Evolutionary conservation across 805 yeast genomes (phyloP).

Genomic region (Lipomyces orientalis): DNA sequence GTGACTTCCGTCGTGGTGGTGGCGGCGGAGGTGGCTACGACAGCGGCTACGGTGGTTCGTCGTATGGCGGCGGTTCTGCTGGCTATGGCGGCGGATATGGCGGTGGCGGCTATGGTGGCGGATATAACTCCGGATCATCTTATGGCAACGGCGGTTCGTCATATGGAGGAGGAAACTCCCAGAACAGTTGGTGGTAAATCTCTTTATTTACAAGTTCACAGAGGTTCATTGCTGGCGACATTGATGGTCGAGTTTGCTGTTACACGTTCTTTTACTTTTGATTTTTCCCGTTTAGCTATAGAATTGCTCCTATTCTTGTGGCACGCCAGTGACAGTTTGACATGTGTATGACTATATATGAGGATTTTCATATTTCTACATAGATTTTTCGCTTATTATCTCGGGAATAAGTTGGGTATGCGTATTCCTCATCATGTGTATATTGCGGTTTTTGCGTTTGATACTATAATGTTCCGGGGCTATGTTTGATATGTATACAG

Average conservation of each 20-base stretch:
- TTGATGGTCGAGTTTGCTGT: constrained; percentile 2
- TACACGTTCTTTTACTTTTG: constrained; percentile 4
- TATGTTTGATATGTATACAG: not conserved
- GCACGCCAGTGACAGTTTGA: constrained; percentile 25
- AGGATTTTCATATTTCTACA: constrained; percentile 3
- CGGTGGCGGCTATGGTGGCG: constrained; percentile 45
- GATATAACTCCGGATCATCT: constrained; percentile 55
- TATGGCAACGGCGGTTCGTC: constrained; percentile 44
- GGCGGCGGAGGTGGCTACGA: constrained; percentile 46
- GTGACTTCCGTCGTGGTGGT: constrained; percentile 60
- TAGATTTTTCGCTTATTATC: constrained; percentile 4
- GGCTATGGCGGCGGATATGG: constrained; percentile 33
- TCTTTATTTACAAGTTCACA: not conserved
- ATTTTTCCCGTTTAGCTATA: constrained; percentile 10
- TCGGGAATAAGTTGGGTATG: constrained; percentile 5
- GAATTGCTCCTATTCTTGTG: constrained; percentile 28
- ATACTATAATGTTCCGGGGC: not conserved
- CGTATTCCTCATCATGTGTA: constrained; percentile 7
- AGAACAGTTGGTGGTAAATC: constrained; percentile 27
- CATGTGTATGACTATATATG: constrained; percentile 12
- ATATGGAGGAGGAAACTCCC: constrained; percentile 18
- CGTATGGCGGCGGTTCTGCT: constrained; percentile 56
- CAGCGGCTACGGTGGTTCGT: constrained; percentile 48
- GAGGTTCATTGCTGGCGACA: not conserved
- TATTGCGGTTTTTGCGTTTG: not conserved